Base-by-base conservation (phyloP, 2,329 filamentous ascomycete genomes). In the Fusarium albosuccineum region DNA sequence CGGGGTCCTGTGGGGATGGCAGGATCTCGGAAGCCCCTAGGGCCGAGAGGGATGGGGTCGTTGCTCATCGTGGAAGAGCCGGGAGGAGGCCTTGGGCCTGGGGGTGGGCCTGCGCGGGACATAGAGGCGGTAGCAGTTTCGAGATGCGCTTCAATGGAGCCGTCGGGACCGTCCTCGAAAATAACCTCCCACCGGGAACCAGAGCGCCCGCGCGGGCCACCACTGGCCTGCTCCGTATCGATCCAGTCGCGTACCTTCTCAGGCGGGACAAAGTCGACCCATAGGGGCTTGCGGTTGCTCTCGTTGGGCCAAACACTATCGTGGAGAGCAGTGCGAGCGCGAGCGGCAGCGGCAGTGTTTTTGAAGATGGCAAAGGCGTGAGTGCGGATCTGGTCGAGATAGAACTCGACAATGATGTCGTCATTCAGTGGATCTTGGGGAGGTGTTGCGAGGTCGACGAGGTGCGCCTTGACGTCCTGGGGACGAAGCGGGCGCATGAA, bases 251-350 rank as follows among this genome's bases (percentile, higher is more conserved):
- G 77, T 5, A 97, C 85, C 66, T 89, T 87, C 27, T 93, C 89
- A 16, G 91, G 86, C 0, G 95, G 95, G 17, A 98, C 85, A 76
- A 96, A 98, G 76, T 99, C 96, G 4, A 93, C 92, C 87, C 91
- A 97, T 1, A 98, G 84, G 1, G 89, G 85, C 76, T 96, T 97
- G 33, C 96, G 87, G 69, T 91, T 92, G 60, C 90, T 89, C 79
- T 98, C 95, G 60, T 94, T 88, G 1, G 95, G 95, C 93, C 94
- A 98, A 36, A 94, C 86, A 22, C 86, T 86, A 60, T 89, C 87
- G 78, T 99, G 95, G 3, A 98, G 82, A 3, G 87, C 86, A 9
- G 88, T 86, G 49, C 95, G 91, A 9, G 92, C 94, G 22, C 93
- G 87, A 0, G 90, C 89, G 5, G 96, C 96, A 4, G 91, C 90